Percentiles rank a stretch among this genome's conserved stretches.
phyloP scores from a whole-genome alignment of 2,329 filamentous ascomycete genomes.

The Fusarium goolgardi region DNA sequence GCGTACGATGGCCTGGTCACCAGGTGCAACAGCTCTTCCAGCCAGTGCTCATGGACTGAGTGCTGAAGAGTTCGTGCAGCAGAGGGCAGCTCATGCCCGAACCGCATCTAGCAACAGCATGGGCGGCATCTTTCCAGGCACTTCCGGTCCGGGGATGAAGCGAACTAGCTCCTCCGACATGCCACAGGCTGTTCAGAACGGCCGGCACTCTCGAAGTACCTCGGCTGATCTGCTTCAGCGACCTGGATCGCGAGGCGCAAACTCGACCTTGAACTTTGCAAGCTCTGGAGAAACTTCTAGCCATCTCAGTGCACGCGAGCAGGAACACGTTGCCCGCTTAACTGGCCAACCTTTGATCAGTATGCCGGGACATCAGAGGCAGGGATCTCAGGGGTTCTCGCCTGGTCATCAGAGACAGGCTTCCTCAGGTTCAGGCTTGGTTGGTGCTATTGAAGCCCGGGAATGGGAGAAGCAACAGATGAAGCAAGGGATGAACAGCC shows the following conservation, averaged over 20 bases:
- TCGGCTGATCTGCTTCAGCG: slow-evolving; percentile 62
- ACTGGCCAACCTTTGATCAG: slow-evolving; percentile 82
- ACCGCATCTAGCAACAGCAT: slow-evolving; percentile 64
- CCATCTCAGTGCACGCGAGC: slow-evolving; percentile 84
- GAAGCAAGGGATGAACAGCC: slow-evolving; percentile 70
- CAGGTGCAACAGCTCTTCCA: slow-evolving; percentile 67
- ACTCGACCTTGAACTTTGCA: slow-evolving; percentile 62
- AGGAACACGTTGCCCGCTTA: slow-evolving; percentile 86
- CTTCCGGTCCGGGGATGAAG: slow-evolving; percentile 50
- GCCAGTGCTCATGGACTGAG: slow-evolving; percentile 68
- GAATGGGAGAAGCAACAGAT: slow-evolving; percentile 81
- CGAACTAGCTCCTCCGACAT: slow-evolving; percentile 57
- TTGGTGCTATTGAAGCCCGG: slow-evolving; percentile 82
- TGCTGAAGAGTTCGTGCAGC: slow-evolving; percentile 85
- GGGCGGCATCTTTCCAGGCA: slow-evolving; percentile 39
- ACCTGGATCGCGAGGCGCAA: slow-evolving; percentile 70
- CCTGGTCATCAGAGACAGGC: slow-evolving; percentile 63
- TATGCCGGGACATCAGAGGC: slow-evolving; percentile 66
- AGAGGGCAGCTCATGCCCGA: slow-evolving; percentile 75
- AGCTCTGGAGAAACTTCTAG: slow-evolving; percentile 55
- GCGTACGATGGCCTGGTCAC: slow-evolving; percentile 82
- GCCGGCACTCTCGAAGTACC: slow-evolving; percentile 54
- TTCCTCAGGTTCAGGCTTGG: slow-evolving; percentile 69
- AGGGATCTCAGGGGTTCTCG: slow-evolving; percentile 67
- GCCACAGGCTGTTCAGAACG: slow-evolving; percentile 32